Percentiles rank a stretch among this genome's conserved stretches.
Evolutionary conservation across 805 yeast species (phyloP).

Genomic region (Zygosaccharomyces lentus): DNA sequence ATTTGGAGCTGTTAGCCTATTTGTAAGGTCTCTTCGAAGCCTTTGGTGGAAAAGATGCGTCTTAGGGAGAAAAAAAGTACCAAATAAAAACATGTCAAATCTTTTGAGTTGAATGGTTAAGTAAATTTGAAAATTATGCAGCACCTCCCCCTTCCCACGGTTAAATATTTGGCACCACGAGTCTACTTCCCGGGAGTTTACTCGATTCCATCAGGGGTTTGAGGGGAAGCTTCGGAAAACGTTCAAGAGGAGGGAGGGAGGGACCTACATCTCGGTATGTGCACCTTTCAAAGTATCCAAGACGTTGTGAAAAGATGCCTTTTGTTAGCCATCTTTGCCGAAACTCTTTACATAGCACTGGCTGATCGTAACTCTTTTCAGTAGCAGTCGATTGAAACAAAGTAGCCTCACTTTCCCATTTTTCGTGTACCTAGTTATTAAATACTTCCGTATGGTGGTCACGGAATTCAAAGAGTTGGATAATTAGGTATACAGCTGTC

Average conservation of each 20-base stretch:
- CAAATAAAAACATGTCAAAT: no score
- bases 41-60: no score
- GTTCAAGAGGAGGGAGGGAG: constrained; percentile 59
- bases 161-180: no score
- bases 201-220: constrained; percentile 45
- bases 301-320: constrained; percentile 61
- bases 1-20: no score
- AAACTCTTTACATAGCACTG: constrained; percentile 63
- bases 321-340: constrained; percentile 61
- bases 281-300: constrained; percentile 58
- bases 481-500: constrained; percentile 48
- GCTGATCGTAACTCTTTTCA: constrained; percentile 58
- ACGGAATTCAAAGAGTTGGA: constrained; percentile 39
- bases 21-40: no score
- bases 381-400: constrained; percentile 64
- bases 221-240: constrained; percentile 57
- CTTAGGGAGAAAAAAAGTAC: no score
- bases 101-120: no score
- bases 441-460: constrained; percentile 26
- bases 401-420: constrained; percentile 60
- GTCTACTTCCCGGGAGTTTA: neutral
- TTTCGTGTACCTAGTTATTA: constrained; percentile 47
- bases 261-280: constrained; percentile 57
- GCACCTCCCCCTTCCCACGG: neutral
- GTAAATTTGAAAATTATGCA: no score